These are phyloP conservation scores for Marsdenia floribunda DNA, from an alignment of 257 asterid genomes.

Conservation along the genomic window DNA sequence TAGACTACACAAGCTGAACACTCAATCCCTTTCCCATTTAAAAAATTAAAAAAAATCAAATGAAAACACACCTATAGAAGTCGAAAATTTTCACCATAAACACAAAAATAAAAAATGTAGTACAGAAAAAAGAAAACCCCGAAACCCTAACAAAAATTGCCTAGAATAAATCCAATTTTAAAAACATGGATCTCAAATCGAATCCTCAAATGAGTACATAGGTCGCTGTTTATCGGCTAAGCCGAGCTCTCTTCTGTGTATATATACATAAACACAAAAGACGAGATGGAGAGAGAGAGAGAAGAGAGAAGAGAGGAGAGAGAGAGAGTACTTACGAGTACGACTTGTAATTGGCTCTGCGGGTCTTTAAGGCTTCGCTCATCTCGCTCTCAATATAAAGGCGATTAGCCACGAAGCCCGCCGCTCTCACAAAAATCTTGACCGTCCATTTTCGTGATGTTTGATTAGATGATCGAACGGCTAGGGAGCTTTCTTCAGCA, in stretches of 20 bases:
- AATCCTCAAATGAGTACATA: not conserved
- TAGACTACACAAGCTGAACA: not conserved
- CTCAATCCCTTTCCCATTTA: not conserved
- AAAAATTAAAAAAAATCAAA: no score
- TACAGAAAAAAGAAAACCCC: not conserved
- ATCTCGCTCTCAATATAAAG: constrained; percentile 29
- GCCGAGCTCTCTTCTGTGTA: not conserved
- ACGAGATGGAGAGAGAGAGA: constrained; percentile 16
- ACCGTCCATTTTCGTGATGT: constrained; percentile 24
- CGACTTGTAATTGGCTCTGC: constrained; percentile 8
- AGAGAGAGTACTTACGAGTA: constrained; percentile 40
- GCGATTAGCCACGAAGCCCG: constrained; percentile 19
- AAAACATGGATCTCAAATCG: constrained; percentile 15
- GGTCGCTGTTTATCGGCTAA: not conserved
- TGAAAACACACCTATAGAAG: no score
- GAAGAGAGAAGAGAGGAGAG: constrained; percentile 11
- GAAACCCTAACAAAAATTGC: constrained; percentile 11
- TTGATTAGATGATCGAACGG: constrained; percentile 25
- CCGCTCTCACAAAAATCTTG: constrained; percentile 10
- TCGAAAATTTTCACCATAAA: not conserved
- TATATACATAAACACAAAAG: constrained; percentile 4
- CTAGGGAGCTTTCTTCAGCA: not conserved
- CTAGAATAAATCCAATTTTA: not conserved
- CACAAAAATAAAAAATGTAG: not conserved
- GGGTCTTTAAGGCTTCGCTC: constrained; percentile 28